Evolutionary conservation across 345 rosid species (phyloP).

Genomic region (Gossypium arboreum): DNA sequence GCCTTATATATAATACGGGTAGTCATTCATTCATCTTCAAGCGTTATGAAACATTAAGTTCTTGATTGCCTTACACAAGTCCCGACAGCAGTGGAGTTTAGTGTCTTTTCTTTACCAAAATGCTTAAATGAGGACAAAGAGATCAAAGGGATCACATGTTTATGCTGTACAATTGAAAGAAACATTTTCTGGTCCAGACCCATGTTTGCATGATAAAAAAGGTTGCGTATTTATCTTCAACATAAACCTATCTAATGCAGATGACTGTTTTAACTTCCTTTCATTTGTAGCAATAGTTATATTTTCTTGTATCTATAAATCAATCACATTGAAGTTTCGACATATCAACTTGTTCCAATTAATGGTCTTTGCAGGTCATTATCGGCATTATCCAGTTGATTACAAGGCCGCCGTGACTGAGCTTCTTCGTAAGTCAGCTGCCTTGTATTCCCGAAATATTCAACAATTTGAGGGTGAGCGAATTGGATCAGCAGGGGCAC

Average conservation of each 20-base stretch:
- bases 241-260: not conserved
- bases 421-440: constrained; percentile 68
- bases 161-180: not conserved
- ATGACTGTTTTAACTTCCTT: no score
- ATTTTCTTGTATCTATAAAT: no score
- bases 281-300: no score
- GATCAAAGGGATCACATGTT: not conserved
- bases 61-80: not conserved
- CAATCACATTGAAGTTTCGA: no score
- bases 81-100: no score
- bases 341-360: not conserved
- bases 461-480: constrained; percentile 46
- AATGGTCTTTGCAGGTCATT: constrained; percentile 57
- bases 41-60: not conserved
- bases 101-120: not conserved
- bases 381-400: constrained; percentile 63
- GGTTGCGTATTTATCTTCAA: not conserved
- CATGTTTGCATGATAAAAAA: not conserved
- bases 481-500: constrained; percentile 42
- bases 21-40: not conserved
- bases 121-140: not conserved
- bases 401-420: constrained; percentile 79
- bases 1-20: not conserved
- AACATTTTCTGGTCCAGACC: not conserved
- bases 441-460: constrained; percentile 53